A percentile compares a stretch with the other conserved stretches of the same genome.
Conservation (phyloP, 202 grass and related monocot species). For the Panicum hallii region DNA sequence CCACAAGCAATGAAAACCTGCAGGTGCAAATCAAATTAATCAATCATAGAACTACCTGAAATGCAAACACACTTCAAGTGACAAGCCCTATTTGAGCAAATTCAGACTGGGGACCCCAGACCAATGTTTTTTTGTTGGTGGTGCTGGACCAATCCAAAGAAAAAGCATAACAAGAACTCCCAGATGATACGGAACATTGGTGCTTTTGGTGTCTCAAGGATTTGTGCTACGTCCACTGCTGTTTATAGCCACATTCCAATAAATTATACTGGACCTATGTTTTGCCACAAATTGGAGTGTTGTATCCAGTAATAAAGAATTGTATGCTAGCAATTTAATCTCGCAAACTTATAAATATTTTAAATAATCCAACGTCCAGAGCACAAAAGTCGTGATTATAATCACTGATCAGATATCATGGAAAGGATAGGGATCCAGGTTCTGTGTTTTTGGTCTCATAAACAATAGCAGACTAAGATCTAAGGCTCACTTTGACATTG, state of each 20-base stretch:
- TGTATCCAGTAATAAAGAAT: conserved; percentile 4
- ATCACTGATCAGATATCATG: too few relatives aligned
- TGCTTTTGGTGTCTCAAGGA: neutral
- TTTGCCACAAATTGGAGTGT: neutral
- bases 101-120: neutral
- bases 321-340: neutral
- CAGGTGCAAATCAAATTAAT: conserved; percentile 43
- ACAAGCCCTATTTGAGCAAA: neutral
- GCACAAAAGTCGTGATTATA: neutral
- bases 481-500: neutral
- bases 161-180: neutral
- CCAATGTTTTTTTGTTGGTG: neutral
- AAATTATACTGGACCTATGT: neutral
- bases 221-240: neutral
- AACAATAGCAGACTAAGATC: too few relatives aligned
- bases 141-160: neutral
- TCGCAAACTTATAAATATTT: neutral
- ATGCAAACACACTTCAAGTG: conserved; percentile 5
- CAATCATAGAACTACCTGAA: conserved; percentile 6
- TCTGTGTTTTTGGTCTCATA: too few relatives aligned
- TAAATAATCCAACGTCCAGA: neutral
- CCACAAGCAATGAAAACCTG: conserved; percentile 96
- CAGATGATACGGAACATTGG: neutral
- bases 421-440: too few relatives aligned
- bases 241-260: neutral